Evolutionary conservation across 1,284 basidiomycete species (phyloP).

Genomic region (Sporisorium graminicola): DNA sequence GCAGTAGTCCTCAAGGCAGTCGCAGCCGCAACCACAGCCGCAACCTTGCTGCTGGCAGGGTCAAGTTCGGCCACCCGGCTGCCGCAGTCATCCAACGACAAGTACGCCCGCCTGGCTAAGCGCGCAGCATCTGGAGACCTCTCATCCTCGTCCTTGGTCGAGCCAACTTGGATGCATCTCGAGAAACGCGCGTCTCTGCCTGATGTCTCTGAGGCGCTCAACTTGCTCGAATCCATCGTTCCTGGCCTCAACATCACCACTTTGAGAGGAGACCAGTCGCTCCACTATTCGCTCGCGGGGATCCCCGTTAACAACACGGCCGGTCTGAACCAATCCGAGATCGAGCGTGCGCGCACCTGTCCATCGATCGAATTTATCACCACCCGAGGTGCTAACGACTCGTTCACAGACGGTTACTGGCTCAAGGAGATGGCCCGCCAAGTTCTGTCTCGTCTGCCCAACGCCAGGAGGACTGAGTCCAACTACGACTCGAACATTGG

Average conservation of each 20-base stretch:
- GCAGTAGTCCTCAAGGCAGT: slow-evolving; percentile 14
- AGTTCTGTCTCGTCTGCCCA: slow-evolving; percentile 28
- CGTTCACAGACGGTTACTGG: slow-evolving; percentile 27
- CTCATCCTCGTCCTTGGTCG: slow-evolving; percentile 17
- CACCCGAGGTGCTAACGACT: slow-evolving; percentile 35
- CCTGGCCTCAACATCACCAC: slow-evolving; percentile 28
- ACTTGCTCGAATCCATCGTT: slow-evolving; percentile 20
- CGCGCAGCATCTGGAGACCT: slow-evolving; percentile 9
- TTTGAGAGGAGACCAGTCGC: not conserved
- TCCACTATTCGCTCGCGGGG: slow-evolving; percentile 24
- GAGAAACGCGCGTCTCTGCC: slow-evolving; percentile 13
- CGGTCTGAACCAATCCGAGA: slow-evolving; percentile 28
- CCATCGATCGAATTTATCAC: slow-evolving; percentile 36
- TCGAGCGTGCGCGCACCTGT: slow-evolving; percentile 24
- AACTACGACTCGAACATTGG: slow-evolving; percentile 33
- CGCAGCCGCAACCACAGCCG: slow-evolving; percentile 8
- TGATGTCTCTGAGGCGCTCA: slow-evolving; percentile 18
- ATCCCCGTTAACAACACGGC: slow-evolving; percentile 35
- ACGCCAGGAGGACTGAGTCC: slow-evolving; percentile 26
- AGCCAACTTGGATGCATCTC: slow-evolving; percentile 27
- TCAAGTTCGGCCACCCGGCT: slow-evolving; percentile 12
- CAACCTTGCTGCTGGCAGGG: slow-evolving; percentile 9
- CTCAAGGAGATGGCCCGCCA: slow-evolving; percentile 36
- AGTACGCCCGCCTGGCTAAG: slow-evolving; percentile 14
- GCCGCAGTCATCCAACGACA: slow-evolving; percentile 12